Percentiles rank a stretch among this genome's conserved stretches.
These are phyloP conservation scores for Chlamydomonas asymmetrica DNA, from an alignment of 139 green algal genomes.

Conservation along the genomic window DNA sequence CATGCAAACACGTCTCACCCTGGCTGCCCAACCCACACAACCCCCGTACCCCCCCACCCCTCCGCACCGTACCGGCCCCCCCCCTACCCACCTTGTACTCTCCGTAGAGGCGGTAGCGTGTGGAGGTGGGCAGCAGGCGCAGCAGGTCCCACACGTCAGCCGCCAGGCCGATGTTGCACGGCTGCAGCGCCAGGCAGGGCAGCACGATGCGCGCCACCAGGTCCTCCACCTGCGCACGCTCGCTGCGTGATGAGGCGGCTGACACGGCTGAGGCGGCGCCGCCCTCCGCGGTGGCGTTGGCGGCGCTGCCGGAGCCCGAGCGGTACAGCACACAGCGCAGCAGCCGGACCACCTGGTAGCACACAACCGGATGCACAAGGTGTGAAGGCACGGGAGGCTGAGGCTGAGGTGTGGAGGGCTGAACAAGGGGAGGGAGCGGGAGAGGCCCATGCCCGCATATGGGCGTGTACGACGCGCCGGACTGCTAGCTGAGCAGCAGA, in stretches of 20 bases:
- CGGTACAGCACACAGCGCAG: slow-evolving; percentile 30
- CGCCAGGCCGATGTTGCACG: slow-evolving; percentile 52
- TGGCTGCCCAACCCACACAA: neutral
- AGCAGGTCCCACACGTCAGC: slow-evolving; percentile 76
- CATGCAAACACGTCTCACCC: neutral
- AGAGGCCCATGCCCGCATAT: too few species aligned
- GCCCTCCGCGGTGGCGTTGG: neutral
- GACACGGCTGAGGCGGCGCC: neutral
- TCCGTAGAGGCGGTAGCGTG: slow-evolving; percentile 63
- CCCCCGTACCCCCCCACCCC: neutral
- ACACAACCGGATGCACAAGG: too few species aligned
- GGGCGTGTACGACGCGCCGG: too few species aligned
- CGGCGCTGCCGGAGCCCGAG: neutral
- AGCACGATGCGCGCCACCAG: slow-evolving; percentile 58
- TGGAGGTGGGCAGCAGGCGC: slow-evolving; percentile 58
- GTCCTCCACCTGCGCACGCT: slow-evolving; percentile 29
- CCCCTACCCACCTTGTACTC: slow-evolving; percentile 34
- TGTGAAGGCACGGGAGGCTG: too few species aligned
- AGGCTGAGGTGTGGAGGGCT: too few species aligned
- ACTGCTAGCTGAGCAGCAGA: too few species aligned
- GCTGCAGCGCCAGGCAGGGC: slow-evolving; percentile 62
- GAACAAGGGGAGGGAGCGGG: too few species aligned
- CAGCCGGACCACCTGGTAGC: slow-evolving; percentile 38
- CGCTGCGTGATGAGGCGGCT: neutral
- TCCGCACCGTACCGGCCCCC: too few species aligned